Evolutionary conservation across 2,329 filamentous ascomycete genomes (phyloP), one percentile per base, ranked within the genome.

Genomic region (Cadophora luteo-olivacea): DNA sequence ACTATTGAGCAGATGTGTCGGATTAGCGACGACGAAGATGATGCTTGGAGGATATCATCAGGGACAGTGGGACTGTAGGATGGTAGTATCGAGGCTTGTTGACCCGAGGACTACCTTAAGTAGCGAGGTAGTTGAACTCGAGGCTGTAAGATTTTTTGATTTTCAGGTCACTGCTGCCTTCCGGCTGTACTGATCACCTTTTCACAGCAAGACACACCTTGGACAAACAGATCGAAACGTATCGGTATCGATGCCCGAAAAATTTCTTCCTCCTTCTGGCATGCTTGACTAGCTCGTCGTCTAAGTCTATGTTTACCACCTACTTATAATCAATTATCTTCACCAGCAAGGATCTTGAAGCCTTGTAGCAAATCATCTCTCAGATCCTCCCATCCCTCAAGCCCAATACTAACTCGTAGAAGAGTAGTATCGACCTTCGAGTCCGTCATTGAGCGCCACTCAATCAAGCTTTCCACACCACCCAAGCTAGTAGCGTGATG

Each of bases 361-460:
- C 86, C 93, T 70, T 85, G 84, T 66, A 89, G 75, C 52, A 98
- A 78, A 82, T 98, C 95, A 48, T 85, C 85, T 79, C 86, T 89
- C 77, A 99, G 78, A 81, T 98, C 96, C 79, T 96, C 91, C 84
- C 92, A 91, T 58, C 86, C 88, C 83, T 99, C 96, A 38, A 97
- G 86, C 0, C 96, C 96, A 41, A 97, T 82, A 79, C 94, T 97
- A 36, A 99, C 82, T 63, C 96, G 83, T 79, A 97, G 76, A 78
- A 98, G 79, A 68, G 87, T 84, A 76, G 84, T 86, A 77, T 97
- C 92, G 49, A 97, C 89, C 0, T 79, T 84, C 3, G 80, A 75
- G 83, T 99, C 96, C 68, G 89, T 91, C 93, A 99, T 96, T 60
- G 91, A 88, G 68, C 96, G 86, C 96, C 96, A 99, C 85, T 99